Conservation (phyloP, 2,329 filamentous ascomycete species). For the Graphiopsis chlorocephala region DNA sequence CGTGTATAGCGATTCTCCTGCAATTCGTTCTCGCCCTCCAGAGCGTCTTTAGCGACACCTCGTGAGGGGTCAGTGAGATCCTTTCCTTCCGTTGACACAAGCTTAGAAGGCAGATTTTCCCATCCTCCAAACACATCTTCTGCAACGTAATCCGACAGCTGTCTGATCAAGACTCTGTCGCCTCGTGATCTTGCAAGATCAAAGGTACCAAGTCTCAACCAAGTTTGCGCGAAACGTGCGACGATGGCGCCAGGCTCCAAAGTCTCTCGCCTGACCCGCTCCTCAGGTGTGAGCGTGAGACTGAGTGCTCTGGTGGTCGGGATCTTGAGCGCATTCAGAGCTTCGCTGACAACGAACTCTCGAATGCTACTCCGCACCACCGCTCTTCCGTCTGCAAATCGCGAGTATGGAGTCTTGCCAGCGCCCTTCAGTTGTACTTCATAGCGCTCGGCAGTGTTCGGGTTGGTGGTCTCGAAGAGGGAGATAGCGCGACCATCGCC, state of each 20-base stretch:
- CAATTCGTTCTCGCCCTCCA: conserved; percentile 65
- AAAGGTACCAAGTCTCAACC: conserved; percentile 93
- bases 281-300: conserved; percentile 71
- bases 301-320: conserved; percentile 84
- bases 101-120: conserved; percentile 69
- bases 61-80: conserved; percentile 42
- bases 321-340: conserved; percentile 78
- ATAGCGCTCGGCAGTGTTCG: conserved; percentile 67
- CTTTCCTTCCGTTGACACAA: conserved; percentile 49
- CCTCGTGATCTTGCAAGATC: conserved; percentile 82
- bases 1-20: conserved; percentile 84
- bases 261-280: conserved; percentile 72
- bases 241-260: conserved; percentile 91
- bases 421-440: conserved; percentile 95
- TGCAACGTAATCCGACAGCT: conserved; percentile 76
- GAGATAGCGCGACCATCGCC: conserved; percentile 94
- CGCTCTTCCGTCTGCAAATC: conserved; percentile 93
- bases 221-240: conserved; percentile 82
- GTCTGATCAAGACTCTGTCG: conserved; percentile 70
- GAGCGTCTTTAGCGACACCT: conserved; percentile 45
- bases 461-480: conserved; percentile 84
- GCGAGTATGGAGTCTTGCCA: conserved; percentile 87
- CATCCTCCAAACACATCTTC: conserved; percentile 87
- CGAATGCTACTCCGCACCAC: conserved; percentile 89
- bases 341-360: conserved; percentile 90